Evolutionary conservation across 805 yeast species (phyloP), one percentile per base, ranked within the genome.

Genomic region (Priceomyces haplophilus): DNA sequence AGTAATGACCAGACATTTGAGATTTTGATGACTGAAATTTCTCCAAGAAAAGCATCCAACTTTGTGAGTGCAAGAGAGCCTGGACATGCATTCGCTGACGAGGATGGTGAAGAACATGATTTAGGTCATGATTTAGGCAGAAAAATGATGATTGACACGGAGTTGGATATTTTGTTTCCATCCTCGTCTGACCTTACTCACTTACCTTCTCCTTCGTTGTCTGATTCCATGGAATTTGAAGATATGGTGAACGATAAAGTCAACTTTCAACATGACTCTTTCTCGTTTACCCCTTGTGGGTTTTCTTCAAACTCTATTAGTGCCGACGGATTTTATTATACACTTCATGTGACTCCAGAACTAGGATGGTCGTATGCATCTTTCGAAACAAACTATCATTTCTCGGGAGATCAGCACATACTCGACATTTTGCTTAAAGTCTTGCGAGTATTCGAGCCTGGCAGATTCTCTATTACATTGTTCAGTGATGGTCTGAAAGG

Each of bases 271-370:
- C 88, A 83, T 54, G 98, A 91, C 66, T 86, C 96, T 7, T 91
- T 88, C 65, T 83, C 93, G 21, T 91, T 91, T 62, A 71, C 85
- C 3, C 99, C 99, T 1, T 91, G 98, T 62, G 99, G 99, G 6
- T 91, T 81, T 58, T 88, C 97, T 2, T 87, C 97, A 35, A 91
- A 91, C 62, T 83, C 95, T 15, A 71, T 90, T 30, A 61, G 85
- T 35, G 71, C 79, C 35, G 70, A 62, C 7, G 65, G 64, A 16
- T 73, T 76, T 52, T 80, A 79, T 56, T 85, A 85, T 58, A 91
- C 97, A 7, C 72, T 90, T 45, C 98, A 93, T 60, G 86, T 93
- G 33, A 93, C 99, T 0, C 98, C 98, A 0, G 98, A 93, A 60
- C 61, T 72, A 17, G 96, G 91, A 29, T 91, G 95, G 88, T 88